phyloP scores from a whole-genome alignment of 2,329 filamentous ascomycete genomes.

The Aspergillus tubingensis region DNA sequence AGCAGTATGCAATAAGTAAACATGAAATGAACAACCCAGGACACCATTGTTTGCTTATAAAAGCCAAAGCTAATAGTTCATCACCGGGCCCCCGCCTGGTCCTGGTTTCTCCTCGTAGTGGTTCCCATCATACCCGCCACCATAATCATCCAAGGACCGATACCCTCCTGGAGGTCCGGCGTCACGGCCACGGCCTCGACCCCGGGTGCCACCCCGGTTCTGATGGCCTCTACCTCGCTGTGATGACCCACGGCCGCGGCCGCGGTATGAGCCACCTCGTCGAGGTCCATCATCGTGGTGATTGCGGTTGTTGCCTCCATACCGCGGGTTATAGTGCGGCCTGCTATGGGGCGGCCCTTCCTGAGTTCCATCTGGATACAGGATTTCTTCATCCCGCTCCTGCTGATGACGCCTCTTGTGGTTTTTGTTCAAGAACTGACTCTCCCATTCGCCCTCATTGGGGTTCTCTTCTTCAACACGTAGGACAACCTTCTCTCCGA shows the following conservation, averaged over 20 bases:
- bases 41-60: no score
- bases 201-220: conserved; percentile 44
- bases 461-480: conserved; percentile 73
- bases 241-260: conserved; percentile 42
- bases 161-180: conserved; percentile 59
- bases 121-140: conserved; percentile 21
- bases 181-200: conserved; percentile 52
- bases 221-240: conserved; percentile 40
- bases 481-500: conserved; percentile 83
- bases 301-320: conserved; percentile 33
- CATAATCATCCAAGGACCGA: conserved; percentile 66
- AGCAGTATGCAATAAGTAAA: no score
- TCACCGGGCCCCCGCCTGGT: conserved; percentile 33
- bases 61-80: conserved; percentile 39
- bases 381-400: conserved; percentile 56
- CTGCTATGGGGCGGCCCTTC: conserved; percentile 26
- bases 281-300: conserved; percentile 49
- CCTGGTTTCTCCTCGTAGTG: conserved; percentile 32
- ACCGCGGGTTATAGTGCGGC: conserved; percentile 31
- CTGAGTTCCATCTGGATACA: conserved; percentile 31
- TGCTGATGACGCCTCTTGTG: conserved; percentile 62
- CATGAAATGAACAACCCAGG: no score
- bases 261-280: conserved; percentile 32
- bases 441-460: conserved; percentile 65
- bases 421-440: conserved; percentile 61